Evolutionary conservation across 495 filamentous ascomycete species (phyloP).

Genomic region (Aspergillus haitiensis): DNA sequence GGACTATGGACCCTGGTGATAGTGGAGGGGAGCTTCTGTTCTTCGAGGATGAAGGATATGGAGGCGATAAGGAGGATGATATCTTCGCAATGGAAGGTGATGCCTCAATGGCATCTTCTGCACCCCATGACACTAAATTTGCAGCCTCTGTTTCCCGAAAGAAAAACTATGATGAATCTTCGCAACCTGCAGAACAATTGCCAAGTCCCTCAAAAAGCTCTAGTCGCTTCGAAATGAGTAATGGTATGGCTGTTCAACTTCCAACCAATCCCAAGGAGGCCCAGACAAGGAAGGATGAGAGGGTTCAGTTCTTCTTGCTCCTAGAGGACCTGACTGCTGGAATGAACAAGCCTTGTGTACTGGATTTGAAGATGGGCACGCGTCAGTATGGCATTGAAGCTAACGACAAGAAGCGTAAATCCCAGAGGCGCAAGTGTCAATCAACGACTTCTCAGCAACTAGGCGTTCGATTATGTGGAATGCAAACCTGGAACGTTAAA

Average conservation of each 20-base stretch:
- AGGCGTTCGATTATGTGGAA: slow-evolving; percentile 89
- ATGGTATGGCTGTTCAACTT: slow-evolving; percentile 30
- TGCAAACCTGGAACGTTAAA: slow-evolving; percentile 92
- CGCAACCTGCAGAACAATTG: neutral
- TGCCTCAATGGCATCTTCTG: slow-evolving; percentile 24
- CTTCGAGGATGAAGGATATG: slow-evolving; percentile 83
- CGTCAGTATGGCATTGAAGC: slow-evolving; percentile 97
- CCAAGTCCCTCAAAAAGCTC: neutral
- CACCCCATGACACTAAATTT: slow-evolving; percentile 1
- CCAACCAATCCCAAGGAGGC: slow-evolving; percentile 79
- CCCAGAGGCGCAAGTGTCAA: slow-evolving; percentile 88
- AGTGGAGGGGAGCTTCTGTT: slow-evolving; percentile 74
- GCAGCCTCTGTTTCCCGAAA: slow-evolving; percentile 14
- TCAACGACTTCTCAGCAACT: slow-evolving; percentile 88
- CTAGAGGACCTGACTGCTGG: slow-evolving; percentile 97
- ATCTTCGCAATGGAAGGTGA: slow-evolving; percentile 73
- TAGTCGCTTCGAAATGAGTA: slow-evolving; percentile 9
- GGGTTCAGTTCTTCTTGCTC: slow-evolving; percentile 89
- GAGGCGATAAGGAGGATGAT: slow-evolving; percentile 73
- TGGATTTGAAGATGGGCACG: slow-evolving; percentile 99
- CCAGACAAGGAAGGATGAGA: slow-evolving; percentile 64
- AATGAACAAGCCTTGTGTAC: slow-evolving; percentile 93
- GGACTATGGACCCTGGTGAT: slow-evolving; percentile 58
- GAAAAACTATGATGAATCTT: slow-evolving; percentile 1
- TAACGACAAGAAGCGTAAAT: slow-evolving; percentile 84